Evolutionary conservation across 1,284 basidiomycete species (phyloP), one percentile per base, ranked within the genome.

Genomic region (Ceratobasidium sp.): DNA sequence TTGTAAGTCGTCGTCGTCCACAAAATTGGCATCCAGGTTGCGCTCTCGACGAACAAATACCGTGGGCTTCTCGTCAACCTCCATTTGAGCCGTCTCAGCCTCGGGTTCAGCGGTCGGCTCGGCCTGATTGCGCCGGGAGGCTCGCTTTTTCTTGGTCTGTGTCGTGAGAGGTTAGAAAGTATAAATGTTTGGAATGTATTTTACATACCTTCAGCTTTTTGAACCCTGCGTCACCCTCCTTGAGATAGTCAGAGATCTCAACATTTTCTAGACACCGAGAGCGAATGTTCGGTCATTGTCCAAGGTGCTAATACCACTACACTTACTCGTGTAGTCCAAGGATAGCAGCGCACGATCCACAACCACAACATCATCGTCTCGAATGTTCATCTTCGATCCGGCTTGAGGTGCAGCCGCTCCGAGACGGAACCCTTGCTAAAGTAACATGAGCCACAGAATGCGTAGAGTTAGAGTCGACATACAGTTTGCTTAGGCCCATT

Each of bases 1-100:
- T 87, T 98, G 96, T 52, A 99, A 89, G 83, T 99, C 98, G 84
- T 99, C 98, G 84, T 99, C 98, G 86, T 99, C 98, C 80, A 99
- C 93, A 84, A 99, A 94, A 86, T 98, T 97, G 79, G 89, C 88
- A 82, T 96, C 91, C 77, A 93, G 87, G 84, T 96, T 91, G 82
- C 92, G 87, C 81, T 86, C 86, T 81, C 90, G 88, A 79, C 91
- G 89, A 67, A 89, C 85, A 79, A 90, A 85, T 64, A 33, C 75
- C 79, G 78, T 80, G 48, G 91, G 89, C 80, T 90, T 91, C 80
- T 90, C 87, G 81, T 96, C 96, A 79, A 96, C 89, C 66, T 94
- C 90, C 94, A 97, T 96, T 78, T 85, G 87, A 80, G 91, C 88
- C 75, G 48, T 80, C 48, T 17, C 84, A 71, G 83, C 82, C 40